Evolutionary conservation across 768 basidiomycete genomes (phyloP), one percentile per base, ranked within the genome.

Genomic region (Termitomyces sp.): DNA sequence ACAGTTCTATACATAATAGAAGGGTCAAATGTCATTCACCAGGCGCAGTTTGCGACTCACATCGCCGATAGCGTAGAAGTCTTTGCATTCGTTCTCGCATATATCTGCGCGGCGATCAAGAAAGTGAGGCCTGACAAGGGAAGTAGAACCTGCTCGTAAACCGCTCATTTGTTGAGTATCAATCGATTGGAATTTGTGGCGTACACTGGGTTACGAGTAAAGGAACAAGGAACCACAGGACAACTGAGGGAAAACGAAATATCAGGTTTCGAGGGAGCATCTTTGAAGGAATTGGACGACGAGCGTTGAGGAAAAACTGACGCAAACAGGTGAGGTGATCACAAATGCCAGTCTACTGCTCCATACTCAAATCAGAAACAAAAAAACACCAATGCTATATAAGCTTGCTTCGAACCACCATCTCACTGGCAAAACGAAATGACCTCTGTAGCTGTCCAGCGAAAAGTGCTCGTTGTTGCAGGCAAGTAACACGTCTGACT

Each of bases 381-480:
- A 29, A 29, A 9, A 4, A 4, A 9, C 9, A 29, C 5, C 36
- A 41, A 43, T 43, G 42, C 23, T 27, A 10, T 16, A 29, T 18
- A 20, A 15, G 13, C 11, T n/a, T 3, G 27, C 12, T 20, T 23
- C 15, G 12, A 48, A 40, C 38, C 25, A 6, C 29, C 18, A 53
- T 35, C 40, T 3, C 23, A 10, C 27, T 44, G n/a, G 4, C 33
- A 18, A 36, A 22, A 20, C 2, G 12, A 15, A 29, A 71, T 66
- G 66, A 52, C 65, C 29, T 66, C 74, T 64, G 62, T 70, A 55
- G 56, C 63, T 29, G 60, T 70, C 29, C n/a, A n/a, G n/a, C 78
- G 80, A 45, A 79, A 77, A 13, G 75, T 86, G 43, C 69, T 86
- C 39, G 76, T 87, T 31, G 77, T 87, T 38, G 80, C 82, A 59